Evolutionary conservation across 2,329 filamentous ascomycete genomes (phyloP), one percentile per base, ranked within the genome.

Genomic region (Colletotrichum sp.): DNA sequence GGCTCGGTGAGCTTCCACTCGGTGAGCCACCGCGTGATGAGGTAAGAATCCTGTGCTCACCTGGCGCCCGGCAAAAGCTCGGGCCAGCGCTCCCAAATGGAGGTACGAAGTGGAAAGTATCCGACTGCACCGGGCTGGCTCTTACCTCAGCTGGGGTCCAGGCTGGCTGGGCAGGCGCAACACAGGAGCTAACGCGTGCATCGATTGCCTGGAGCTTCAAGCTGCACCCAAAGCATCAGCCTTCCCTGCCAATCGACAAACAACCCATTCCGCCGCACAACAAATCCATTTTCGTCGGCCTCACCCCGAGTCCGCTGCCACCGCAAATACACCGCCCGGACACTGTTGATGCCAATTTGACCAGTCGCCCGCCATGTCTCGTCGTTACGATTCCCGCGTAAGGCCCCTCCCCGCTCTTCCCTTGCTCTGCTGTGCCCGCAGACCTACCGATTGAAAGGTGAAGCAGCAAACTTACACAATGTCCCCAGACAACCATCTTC

Each of bases 371-470:
- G 90, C 81, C 87, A 98, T 98, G 96, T 98, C 96, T 86, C 94
- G 96, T 89, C 94, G 96, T 90, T 98, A 98, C 90, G 96, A 98
- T 93, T 98, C 96, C 83, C 93, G 96, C 89, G 96, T 98, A 90
- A 86, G 93, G 72, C 74, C 73, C 77, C 78, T 79, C 74, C 73
- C 72, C 70, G 74, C 83, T 71, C 59, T 68, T 75, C 68, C 52
- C 68, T 70, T 72, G 81, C 80, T 83, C 77, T 80, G 60, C 48
- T 22, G n/a, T 72, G 57, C 57, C 44, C 70, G 30, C 59, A 48
- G 28, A 25, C 22, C 57, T 60, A 15, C 36, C 64, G 34, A 15
- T 57, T 39, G 52, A 64, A 44, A 22, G 44, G 44, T 22, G 65
- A 57, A 34, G n/a, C 44, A 34, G 12, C 68, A 77, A 78, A 78